These are phyloP conservation scores for Anisodus tanguticus DNA, from an alignment of 257 asterid species.

Conservation along the genomic window DNA sequence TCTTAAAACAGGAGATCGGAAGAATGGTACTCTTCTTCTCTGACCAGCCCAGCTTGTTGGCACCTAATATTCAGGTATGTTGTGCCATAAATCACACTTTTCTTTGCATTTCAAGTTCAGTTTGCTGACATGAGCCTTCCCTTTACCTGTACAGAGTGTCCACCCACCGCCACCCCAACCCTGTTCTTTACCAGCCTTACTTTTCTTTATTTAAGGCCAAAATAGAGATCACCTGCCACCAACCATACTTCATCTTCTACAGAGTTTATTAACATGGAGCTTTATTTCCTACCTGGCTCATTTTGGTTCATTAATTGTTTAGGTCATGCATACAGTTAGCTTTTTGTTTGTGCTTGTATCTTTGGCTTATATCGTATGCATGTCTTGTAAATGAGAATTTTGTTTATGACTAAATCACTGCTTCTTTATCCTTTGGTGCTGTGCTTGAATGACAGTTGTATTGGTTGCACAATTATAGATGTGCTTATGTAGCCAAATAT, in stretches of 20 bases:
- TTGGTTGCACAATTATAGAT: background rate
- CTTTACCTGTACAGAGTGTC: background rate
- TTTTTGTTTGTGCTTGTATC: background rate
- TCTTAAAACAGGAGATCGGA: slow-evolving; percentile 97
- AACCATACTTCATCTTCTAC: background rate
- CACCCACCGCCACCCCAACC: background rate
- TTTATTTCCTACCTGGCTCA: slow-evolving; percentile 12
- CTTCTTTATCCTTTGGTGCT: background rate
- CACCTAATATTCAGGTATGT: slow-evolving; percentile 96
- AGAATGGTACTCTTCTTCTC: slow-evolving; percentile 96
- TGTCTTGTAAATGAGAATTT: background rate
- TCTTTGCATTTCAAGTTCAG: background rate
- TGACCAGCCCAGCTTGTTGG: slow-evolving; percentile 97
- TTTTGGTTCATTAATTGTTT: background rate
- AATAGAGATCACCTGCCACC: slow-evolving; percentile 17
- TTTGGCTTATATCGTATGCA: background rate
- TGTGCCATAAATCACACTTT: slow-evolving; percentile 1
- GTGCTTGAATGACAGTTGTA: slow-evolving; percentile 10
- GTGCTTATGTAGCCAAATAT: slow-evolving; percentile 6
- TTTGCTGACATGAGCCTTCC: slow-evolving; percentile 18
- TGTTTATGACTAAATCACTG: background rate
- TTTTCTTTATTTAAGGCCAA: slow-evolving; percentile 8
- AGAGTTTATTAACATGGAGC: background rate
- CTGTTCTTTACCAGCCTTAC: slow-evolving; percentile 14
- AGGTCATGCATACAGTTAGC: background rate